Conservation (phyloP, 805 yeast species). For the Yarrowia divulgata region DNA sequence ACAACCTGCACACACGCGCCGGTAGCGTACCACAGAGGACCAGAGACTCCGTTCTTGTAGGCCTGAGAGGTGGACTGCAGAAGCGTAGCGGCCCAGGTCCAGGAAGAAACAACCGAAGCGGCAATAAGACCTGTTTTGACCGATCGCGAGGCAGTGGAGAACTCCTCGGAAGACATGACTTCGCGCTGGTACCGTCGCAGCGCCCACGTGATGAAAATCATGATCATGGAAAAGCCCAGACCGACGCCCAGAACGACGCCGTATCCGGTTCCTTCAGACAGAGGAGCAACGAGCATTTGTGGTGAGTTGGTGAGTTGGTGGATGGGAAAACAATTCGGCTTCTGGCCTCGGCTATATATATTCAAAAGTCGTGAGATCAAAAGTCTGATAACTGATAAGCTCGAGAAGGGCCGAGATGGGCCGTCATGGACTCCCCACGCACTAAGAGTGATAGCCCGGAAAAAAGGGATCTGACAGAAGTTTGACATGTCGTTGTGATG, state of each 20-base stretch:
- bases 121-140: constrained; percentile 85
- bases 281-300: constrained; percentile 46
- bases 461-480: too few relatives aligned
- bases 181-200: constrained; percentile 83
- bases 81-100: constrained; percentile 93
- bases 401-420: too few relatives aligned
- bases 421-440: too few relatives aligned
- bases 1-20: constrained; percentile 93
- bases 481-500: too few relatives aligned
- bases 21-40: constrained; percentile 84
- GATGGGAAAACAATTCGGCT: too few relatives aligned
- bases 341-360: too few relatives aligned
- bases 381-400: too few relatives aligned
- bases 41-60: constrained; percentile 77
- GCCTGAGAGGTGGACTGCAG: constrained; percentile 80
- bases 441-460: too few relatives aligned
- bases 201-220: constrained; percentile 76
- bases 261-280: constrained; percentile 84
- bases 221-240: constrained; percentile 64
- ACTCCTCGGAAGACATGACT: constrained; percentile 90
- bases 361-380: too few relatives aligned
- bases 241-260: constrained; percentile 92
- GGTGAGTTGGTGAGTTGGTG: too few relatives aligned
- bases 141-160: constrained; percentile 89
- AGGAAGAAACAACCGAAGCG: constrained; percentile 89